Evolutionary conservation across 2,329 filamentous ascomycete genomes (phyloP), one percentile per base, ranked within the genome.

Genomic region (Didymella pinodella): DNA sequence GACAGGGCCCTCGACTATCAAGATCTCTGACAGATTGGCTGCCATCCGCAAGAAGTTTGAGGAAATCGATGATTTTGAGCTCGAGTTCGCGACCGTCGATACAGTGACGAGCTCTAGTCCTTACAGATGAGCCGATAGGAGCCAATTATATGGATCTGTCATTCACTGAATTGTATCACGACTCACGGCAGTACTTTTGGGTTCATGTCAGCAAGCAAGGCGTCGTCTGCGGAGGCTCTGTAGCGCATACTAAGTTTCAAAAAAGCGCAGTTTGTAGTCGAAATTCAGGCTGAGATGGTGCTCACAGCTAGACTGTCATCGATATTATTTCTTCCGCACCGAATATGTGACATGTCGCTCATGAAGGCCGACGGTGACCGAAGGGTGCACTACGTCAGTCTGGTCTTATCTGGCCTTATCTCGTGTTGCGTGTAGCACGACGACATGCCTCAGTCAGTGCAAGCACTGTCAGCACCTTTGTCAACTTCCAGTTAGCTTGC

Each of bases 61-160:
- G 26, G 81, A 82, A 54, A 77, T 84, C 5, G 82, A 84, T 65
- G 69, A 78, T 25, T 83, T 80, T 74, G 81, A 83, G 59, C 75
- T 84, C 71, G 80, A 82, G 46, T 84, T 83, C 67, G 82, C 83
- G 71, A 82, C 77, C 51, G 74, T 78, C 32, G 80, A 82, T 57
- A 73, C 70, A 22, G 71, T 48, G 54, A 67, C 69, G n/a, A 75
- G 70, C 52, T 79, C 76, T 34, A 80, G 78, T 66, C 78, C 79
- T 3, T 79, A 76, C 69, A 67, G 78, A 58, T 71, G 43, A 65
- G 41, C 20, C 7, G 16, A 22, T 36, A 16, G 7, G 7, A 18
- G 32, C 32, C n/a, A 6, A 16, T 16, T n/a, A n/a, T 16, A 4
- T 7, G 32, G 3, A 36, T 18, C 16, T 14, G 6, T 18, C 32